Evolutionary conservation across 2,329 filamentous ascomycete genomes (phyloP).

Genomic region (Elsinoe necatrix): DNA sequence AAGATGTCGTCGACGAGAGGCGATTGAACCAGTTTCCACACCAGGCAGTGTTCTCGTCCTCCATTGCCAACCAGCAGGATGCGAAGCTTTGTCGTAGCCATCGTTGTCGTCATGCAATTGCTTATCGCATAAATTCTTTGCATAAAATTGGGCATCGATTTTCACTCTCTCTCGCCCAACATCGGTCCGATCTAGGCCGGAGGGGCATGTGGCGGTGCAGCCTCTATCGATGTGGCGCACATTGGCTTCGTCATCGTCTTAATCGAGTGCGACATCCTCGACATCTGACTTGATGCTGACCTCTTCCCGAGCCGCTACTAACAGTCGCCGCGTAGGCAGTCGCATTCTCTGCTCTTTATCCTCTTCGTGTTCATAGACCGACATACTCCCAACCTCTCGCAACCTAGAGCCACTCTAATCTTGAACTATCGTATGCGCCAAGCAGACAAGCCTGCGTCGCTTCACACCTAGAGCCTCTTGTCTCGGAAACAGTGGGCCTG

Average conservation of each 20-base stretch:
- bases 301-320: not conserved
- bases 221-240: not conserved
- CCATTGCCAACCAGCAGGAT: slow-evolving; percentile 88
- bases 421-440: not conserved
- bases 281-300: not conserved
- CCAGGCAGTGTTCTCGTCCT: slow-evolving; percentile 86
- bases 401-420: too few relatives aligned
- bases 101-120: slow-evolving; percentile 13
- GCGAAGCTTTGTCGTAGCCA: slow-evolving; percentile 39
- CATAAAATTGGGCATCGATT: not conserved
- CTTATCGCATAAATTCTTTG: not conserved
- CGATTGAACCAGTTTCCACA: slow-evolving; percentile 88
- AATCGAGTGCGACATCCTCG: not conserved
- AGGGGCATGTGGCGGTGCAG: slow-evolving; percentile 1
- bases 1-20: slow-evolving; percentile 65
- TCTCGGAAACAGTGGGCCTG: slow-evolving; percentile 5
- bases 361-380: not conserved
- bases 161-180: not conserved
- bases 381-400: not conserved
- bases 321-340: slow-evolving; percentile 13
- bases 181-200: not conserved
- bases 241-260: not conserved
- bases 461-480: not conserved
- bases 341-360: not conserved
- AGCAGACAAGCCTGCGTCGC: not conserved